These are phyloP conservation scores for Phoma sp. DNA, from an alignment of 2,329 filamentous ascomycete genomes.

Conservation along the genomic window DNA sequence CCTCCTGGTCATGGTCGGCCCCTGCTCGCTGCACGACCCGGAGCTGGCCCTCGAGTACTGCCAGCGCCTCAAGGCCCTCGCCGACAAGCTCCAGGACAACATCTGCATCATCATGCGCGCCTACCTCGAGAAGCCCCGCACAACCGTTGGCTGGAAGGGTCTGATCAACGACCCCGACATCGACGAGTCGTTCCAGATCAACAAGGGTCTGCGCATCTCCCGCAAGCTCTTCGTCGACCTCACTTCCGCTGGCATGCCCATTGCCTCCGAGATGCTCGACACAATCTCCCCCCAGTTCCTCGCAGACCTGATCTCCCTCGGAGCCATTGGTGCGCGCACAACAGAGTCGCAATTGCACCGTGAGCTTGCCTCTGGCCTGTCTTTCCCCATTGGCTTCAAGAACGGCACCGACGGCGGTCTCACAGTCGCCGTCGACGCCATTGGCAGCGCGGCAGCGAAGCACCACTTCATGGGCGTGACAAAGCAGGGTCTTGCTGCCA, in stretches of 20 bases:
- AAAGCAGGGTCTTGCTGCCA: conserved; percentile 94
- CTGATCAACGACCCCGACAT: conserved; percentile 99
- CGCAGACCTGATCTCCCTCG: conserved; percentile 92
- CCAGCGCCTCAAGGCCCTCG: conserved; percentile 74
- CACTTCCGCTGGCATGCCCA: conserved; percentile 85
- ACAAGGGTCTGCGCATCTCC: conserved; percentile 94
- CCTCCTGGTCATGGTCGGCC: conserved; percentile 91
- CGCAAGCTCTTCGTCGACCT: conserved; percentile 92
- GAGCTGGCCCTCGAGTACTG: conserved; percentile 88
- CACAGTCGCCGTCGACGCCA: conserved; percentile 91
- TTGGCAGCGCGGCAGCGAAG: conserved; percentile 77
- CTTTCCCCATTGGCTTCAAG: conserved; percentile 99
- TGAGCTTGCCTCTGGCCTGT: conserved; percentile 91
- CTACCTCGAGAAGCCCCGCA: conserved; percentile 98
- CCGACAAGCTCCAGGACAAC: conserved; percentile 80
- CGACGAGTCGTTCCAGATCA: conserved; percentile 96
- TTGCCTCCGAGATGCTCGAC: conserved; percentile 97
- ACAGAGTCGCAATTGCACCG: conserved; percentile 97
- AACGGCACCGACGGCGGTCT: conserved; percentile 96
- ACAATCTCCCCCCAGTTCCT: conserved; percentile 98
- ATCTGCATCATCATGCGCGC: conserved; percentile 95
- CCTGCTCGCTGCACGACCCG: conserved; percentile 97
- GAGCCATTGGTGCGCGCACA: conserved; percentile 93
- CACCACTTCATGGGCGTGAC: conserved; percentile 99
- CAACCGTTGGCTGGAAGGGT: conserved; percentile 98